Conservation (phyloP, 106 monocot species). For the Cymbidium sinense region DNA sequence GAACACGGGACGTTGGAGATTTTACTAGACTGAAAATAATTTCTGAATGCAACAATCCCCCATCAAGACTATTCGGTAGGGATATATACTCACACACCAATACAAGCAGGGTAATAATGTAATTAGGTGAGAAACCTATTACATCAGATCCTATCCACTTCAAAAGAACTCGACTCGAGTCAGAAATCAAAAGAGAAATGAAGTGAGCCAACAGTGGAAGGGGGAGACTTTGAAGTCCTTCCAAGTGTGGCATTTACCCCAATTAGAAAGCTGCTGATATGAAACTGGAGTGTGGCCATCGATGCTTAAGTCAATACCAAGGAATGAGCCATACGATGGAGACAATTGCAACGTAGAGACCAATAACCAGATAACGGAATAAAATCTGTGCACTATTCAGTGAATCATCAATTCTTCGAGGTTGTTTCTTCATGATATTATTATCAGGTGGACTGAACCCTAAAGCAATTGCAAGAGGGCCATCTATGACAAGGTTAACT, state of each 20-base stretch:
- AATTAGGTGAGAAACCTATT: too few relatives aligned
- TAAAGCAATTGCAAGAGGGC: constrained; percentile 85
- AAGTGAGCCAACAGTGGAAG: constrained; percentile 59
- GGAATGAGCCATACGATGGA: constrained; percentile 74
- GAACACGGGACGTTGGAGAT: too few relatives aligned
- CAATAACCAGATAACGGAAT: constrained; percentile 88
- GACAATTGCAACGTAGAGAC: constrained; percentile 71
- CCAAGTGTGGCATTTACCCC: constrained; percentile 69
- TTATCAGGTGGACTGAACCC: constrained; percentile 90
- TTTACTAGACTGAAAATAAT: too few relatives aligned
- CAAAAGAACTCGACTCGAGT: too few relatives aligned
- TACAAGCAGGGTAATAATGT: too few relatives aligned
- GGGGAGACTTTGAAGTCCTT: constrained; percentile 42
- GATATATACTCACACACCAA: too few relatives aligned
- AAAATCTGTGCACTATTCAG: constrained; percentile 81
- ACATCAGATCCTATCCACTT: too few relatives aligned
- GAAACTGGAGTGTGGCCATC: constrained; percentile 75
- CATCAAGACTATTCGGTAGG: too few relatives aligned
- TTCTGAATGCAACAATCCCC: too few relatives aligned
- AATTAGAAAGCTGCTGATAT: constrained; percentile 69
- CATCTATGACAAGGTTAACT: constrained; percentile 92
- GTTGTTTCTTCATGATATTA: constrained; percentile 85
- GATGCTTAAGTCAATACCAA: constrained; percentile 64
- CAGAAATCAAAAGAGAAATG: constrained; percentile 42
- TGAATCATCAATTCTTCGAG: constrained; percentile 80